Evolutionary conservation across 352 stramenopile species (phyloP).

Genomic region (Phytopythium delawarense): DNA sequence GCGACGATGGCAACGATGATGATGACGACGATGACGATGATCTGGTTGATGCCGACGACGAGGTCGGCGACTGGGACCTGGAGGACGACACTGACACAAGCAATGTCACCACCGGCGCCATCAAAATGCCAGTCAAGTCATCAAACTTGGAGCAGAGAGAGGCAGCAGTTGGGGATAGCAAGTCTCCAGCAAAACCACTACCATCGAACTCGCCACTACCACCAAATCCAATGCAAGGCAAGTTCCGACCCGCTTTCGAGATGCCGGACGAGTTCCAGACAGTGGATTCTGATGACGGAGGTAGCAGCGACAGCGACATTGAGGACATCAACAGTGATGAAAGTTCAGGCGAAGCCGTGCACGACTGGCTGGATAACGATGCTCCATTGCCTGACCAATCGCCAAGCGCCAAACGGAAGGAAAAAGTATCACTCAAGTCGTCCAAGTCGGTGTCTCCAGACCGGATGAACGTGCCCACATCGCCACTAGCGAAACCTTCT

Average conservation of each 20-base stretch:
- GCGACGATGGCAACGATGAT: slow-evolving; percentile 13
- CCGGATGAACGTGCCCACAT: slow-evolving; percentile 3
- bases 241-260: slow-evolving; percentile 31
- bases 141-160: background rate
- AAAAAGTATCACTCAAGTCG: background rate
- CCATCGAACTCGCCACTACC: background rate
- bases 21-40: slow-evolving; percentile 36
- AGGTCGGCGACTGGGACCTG: slow-evolving; percentile 39
- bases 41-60: slow-evolving; percentile 30
- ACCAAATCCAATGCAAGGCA: slow-evolving; percentile 5
- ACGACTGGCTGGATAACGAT: slow-evolving; percentile 50
- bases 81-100: slow-evolving; percentile 6
- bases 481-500: slow-evolving; percentile 8
- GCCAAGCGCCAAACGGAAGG: background rate
- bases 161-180: background rate
- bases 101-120: slow-evolving; percentile 2
- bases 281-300: slow-evolving; percentile 16
- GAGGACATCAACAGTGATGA: slow-evolving; percentile 25
- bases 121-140: background rate
- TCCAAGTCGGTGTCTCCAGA: slow-evolving; percentile 9
- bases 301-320: slow-evolving; percentile 19
- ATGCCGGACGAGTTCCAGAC: slow-evolving; percentile 29
- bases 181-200: background rate
- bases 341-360: slow-evolving; percentile 33
- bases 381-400: background rate